phyloP scores from a whole-genome alignment of 108 stramenopile species.

The Nitzschia inconspicua region DNA sequence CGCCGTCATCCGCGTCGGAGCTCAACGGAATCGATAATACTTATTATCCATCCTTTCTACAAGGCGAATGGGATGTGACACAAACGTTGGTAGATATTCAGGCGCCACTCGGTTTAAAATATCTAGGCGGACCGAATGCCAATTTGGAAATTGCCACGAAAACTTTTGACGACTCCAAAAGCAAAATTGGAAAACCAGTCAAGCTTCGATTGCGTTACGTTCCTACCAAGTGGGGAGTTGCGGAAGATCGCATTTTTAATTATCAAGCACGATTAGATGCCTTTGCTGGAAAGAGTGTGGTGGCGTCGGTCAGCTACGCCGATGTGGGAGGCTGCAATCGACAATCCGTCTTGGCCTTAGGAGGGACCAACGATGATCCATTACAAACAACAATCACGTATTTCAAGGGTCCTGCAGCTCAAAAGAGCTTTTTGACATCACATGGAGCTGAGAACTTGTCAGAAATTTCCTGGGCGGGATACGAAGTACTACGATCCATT shows the following conservation, averaged over 20 bases:
- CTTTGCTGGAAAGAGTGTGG: conserved; percentile 70
- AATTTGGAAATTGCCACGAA: conserved; percentile 48
- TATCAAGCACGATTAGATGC: conserved; percentile 53
- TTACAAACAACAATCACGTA: conserved; percentile 68
- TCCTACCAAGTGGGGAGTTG: conserved; percentile 61
- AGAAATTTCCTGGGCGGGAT: conserved; percentile 52
- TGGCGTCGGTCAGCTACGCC: conserved; percentile 75
- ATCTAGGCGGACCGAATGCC: conserved; percentile 72
- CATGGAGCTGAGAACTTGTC: conserved; percentile 36
- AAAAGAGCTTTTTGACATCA: conserved; percentile 69
- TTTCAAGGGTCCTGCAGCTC: conserved; percentile 83
- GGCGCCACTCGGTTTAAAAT: conserved; percentile 70
- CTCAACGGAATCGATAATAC: conserved; percentile 67
- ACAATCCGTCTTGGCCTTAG: conserved; percentile 50
- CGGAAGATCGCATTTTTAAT: conserved; percentile 76
- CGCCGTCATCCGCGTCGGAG: conserved; percentile 47
- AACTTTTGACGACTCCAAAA: conserved; percentile 51
- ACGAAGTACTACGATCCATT: conserved; percentile 70
- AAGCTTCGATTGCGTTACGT: conserved; percentile 34
- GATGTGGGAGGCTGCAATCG: conserved; percentile 73
- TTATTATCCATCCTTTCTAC: conserved; percentile 60
- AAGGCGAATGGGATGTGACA: conserved; percentile 71
- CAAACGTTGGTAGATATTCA: conserved; percentile 59
- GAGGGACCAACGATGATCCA: conserved; percentile 66
- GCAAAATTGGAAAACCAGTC: conserved; percentile 12